Base-by-base conservation (phyloP, 2,329 filamentous ascomycete species). In the Ramichloridium luteum region DNA sequence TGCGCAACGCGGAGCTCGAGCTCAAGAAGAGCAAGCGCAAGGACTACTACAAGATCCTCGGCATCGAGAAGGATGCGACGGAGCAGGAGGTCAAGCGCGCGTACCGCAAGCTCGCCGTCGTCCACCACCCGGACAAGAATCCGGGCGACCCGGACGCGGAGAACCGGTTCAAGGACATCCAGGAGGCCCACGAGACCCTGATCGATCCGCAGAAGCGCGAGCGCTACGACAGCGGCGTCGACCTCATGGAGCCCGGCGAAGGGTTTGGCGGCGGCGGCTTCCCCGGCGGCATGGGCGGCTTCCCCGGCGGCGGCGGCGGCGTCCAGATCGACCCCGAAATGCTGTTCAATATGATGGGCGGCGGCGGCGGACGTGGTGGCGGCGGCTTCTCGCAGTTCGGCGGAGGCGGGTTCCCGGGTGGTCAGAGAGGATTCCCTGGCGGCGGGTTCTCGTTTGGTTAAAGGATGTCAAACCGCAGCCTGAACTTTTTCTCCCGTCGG, bases 11-110 rank as follows among this genome's bases (percentile, higher is more conserved):
- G 1, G 88, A 98, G 62, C 65, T 94, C 15, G 90, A 98, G 62
- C 65, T 96, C 41, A 98, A 98, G 76, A 96, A 96, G 77, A 81
- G 80, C 57, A 80, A 88, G 61, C 72, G 90, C 40, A 98, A 98
- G 61, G 90, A 98, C 54, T 96, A 93, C 64, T 98, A 98, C 68
- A 94, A 94, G 72, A 93, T 96, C 45, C 74, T 98, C 32, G 81
- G 78, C 4, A 64, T 98, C 6, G 67, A 80, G 36, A 96, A 94
- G 67, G 80, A 86, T 40, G 85, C 85, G 22, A 72, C 72, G 25
- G 84, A 93, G 13, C 68, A 68, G 35, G 75, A 90, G 33, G 90
- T 98, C 65, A 98, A 96, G 70, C 88, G 86, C 64, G 90, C 88
- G 2, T 98, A 98, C 65, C 77, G 88, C 44, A 93, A 90, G 60